Conservation (phyloP, 305 asterid species). For the Fraxinus floribunda region DNA sequence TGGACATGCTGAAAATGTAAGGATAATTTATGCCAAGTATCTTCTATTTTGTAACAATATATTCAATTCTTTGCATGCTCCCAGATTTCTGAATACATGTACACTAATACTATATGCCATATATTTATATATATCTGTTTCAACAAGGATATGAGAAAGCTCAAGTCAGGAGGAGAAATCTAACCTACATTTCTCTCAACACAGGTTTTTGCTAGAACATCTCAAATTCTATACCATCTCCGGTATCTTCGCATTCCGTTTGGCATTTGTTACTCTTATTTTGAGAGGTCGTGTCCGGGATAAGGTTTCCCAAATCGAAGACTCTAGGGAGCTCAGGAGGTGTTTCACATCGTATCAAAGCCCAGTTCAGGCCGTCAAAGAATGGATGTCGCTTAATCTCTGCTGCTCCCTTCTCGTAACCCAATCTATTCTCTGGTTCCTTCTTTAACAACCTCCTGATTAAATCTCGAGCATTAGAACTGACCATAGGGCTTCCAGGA, state of each 20-base stretch:
- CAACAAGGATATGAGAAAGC: constrained; percentile 14
- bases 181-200: constrained; percentile 30
- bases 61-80: constrained; percentile 16
- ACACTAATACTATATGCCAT: constrained; percentile 32
- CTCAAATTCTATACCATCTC: constrained; percentile 59
- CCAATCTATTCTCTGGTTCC: constrained; percentile 77
- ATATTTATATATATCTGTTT: constrained; percentile 22
- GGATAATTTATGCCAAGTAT: neutral
- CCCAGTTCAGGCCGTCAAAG: constrained; percentile 87
- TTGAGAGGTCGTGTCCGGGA: constrained; percentile 23
- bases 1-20: neutral
- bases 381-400: constrained; percentile 85
- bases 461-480: constrained; percentile 71
- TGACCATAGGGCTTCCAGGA: constrained; percentile 63
- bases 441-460: constrained; percentile 64
- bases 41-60: constrained; percentile 13
- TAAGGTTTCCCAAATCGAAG: constrained; percentile 42
- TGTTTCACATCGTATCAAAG: constrained; percentile 68
- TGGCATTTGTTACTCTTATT: constrained; percentile 34
- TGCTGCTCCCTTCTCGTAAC: constrained; percentile 72
- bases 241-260: constrained; percentile 38
- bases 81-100: constrained; percentile 27
- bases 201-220: constrained; percentile 57
- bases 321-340: constrained; percentile 77
- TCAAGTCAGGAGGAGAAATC: constrained; percentile 14